These are phyloP conservation scores for Colletotrichum destructivum DNA, from an alignment of 2,329 filamentous ascomycete species.

Conservation along the genomic window DNA sequence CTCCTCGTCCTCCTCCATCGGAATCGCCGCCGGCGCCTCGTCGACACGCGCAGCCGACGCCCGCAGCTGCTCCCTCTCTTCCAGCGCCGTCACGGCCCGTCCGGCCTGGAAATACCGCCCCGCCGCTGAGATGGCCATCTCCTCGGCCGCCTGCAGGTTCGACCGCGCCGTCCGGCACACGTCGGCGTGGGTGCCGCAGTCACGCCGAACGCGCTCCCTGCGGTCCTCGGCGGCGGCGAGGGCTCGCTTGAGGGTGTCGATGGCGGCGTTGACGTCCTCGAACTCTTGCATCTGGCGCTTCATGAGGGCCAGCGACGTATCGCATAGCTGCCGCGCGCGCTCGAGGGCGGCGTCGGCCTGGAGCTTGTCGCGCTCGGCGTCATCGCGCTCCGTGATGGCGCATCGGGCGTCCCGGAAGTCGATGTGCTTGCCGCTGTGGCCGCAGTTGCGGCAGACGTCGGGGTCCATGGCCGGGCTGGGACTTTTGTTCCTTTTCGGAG, in stretches of 20 bases:
- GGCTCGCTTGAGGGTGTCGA: constrained; percentile 16
- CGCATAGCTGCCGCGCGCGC: constrained; percentile 35
- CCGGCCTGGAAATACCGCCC: constrained; percentile 36
- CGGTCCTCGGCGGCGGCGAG: constrained; percentile 33
- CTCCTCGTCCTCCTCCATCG: constrained; percentile 7
- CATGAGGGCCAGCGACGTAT: constrained; percentile 33
- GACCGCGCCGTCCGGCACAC: constrained; percentile 30
- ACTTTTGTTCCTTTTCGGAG: too few relatives aligned
- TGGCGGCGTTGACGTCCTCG: constrained; percentile 37
- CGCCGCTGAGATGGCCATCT: constrained; percentile 39
- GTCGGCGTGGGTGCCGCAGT: constrained; percentile 32
- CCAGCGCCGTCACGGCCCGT: constrained; percentile 18
- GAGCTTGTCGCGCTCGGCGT: constrained; percentile 39
- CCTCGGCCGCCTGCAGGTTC: constrained; percentile 36
- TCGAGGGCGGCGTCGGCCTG: constrained; percentile 38
- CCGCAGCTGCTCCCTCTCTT: constrained; percentile 22
- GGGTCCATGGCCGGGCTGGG: constrained; percentile 26
- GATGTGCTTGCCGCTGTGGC: constrained; percentile 38
- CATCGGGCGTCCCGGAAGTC: constrained; percentile 35
- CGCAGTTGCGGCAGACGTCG: constrained; percentile 38
- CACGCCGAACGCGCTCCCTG: constrained; percentile 25
- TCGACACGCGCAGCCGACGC: not conserved
- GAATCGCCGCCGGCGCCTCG: not conserved
- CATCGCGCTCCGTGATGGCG: constrained; percentile 40
- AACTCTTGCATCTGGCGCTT: constrained; percentile 41